Evolutionary conservation across 164 flowering plant species (phyloP), one percentile per base, ranked within the genome.

Genomic region (Stephania yunnanensis): DNA sequence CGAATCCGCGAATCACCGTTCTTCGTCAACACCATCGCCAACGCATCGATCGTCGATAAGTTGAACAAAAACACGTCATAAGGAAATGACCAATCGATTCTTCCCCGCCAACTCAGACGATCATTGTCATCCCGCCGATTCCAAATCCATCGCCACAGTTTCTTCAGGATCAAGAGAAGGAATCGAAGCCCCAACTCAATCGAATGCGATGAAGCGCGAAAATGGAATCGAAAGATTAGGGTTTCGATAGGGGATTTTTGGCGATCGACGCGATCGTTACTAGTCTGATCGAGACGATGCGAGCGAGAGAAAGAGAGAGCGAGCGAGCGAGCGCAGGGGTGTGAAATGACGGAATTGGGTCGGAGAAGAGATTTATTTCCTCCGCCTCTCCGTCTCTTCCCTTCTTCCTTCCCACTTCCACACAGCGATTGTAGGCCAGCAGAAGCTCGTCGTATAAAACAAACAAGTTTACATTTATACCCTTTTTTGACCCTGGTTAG

Each of bases 81-180:
- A 36, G 4, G 1, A 2, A 36, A 4, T 36, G 1, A 36, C 42
- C 4, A 36, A 36, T 36, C 42, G 42, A 36, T 36, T 36, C 42
- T 36, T 36, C 42, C 42, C 42, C 42, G 1, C 42, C 42, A 36
- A 36, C 42, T 66, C 22, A 71, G 10, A 78, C 42, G 70, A 70
- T 20, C 45, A 30, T 30, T 79, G 74, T 74, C 78, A 74, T 71
- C 91, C 97, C 55, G 86, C 86, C 48, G 97, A 90, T 72, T 89
- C 86, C 66, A 92, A 84, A 81, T 90, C 91, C 92, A 90, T 90
- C 76, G 70, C 82, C 78, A 55, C 7, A 19, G 6, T 6, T 61
- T 25, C 25, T 25, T 25, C 25, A 25, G 0, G 25, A 25, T 25
- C 25, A 25, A 25, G 25, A 25, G 25, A 20, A 2, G 17, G 7